Evolutionary conservation across 352 stramenopile genomes (phyloP).

Genomic region (Phytophthora hibernalis): DNA sequence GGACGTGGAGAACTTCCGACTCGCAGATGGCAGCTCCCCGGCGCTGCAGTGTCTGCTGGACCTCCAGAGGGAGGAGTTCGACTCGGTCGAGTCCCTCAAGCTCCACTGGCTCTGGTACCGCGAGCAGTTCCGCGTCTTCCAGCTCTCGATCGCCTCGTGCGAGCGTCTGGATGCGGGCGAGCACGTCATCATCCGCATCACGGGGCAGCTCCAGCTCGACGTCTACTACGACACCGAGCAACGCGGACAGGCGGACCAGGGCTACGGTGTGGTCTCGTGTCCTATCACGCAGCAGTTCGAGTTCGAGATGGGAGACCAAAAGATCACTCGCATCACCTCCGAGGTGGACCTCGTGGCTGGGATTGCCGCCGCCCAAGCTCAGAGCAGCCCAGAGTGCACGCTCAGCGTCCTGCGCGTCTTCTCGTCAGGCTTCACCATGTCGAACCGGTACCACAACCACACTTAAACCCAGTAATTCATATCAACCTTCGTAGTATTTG

Average conservation of each 20-base stretch:
- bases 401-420: conserved; percentile 33
- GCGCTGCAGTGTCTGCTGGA: conserved; percentile 41
- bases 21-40: conserved; percentile 29
- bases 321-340: conserved; percentile 49
- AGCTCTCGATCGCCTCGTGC: conserved; percentile 42
- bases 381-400: conserved; percentile 31
- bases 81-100: conserved; percentile 45
- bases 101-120: conserved; percentile 55
- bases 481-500: conserved; percentile 3
- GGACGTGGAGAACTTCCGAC: conserved; percentile 1
- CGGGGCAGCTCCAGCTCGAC: conserved; percentile 30
- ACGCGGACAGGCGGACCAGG: conserved; percentile 17
- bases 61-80: conserved; percentile 50
- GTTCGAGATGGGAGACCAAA: conserved; percentile 36
- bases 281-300: conserved; percentile 57
- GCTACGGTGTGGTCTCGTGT: conserved; percentile 32
- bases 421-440: conserved; percentile 25
- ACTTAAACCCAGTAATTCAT: conserved; percentile 7
- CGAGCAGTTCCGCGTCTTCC: conserved; percentile 52
- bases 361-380: conserved; percentile 20
- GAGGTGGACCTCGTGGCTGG: conserved; percentile 57
- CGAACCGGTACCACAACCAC: conserved; percentile 17
- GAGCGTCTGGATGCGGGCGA: conserved; percentile 39
- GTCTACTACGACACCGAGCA: conserved; percentile 15
- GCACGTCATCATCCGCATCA: conserved; percentile 47